These are phyloP conservation scores for Phlebiopsis gigantea DNA, from an alignment of 768 basidiomycete species.

Conservation along the genomic window DNA sequence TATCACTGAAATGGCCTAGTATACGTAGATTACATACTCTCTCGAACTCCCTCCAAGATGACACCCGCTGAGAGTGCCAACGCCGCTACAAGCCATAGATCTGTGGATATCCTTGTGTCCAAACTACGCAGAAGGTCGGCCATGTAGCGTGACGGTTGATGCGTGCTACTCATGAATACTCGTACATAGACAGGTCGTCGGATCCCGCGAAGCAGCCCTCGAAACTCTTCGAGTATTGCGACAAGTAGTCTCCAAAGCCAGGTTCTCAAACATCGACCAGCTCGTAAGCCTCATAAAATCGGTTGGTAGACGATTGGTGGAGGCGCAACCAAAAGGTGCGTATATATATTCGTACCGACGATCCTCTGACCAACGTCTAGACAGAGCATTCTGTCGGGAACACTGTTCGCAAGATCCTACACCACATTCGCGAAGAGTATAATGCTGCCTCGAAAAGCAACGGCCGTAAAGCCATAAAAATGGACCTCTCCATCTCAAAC, in stretches of 20 bases:
- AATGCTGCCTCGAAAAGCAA: constrained; percentile 24
- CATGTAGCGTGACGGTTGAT: background rate
- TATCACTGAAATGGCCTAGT: too few species aligned
- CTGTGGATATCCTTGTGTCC: constrained; percentile 65
- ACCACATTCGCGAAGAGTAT: constrained; percentile 94
- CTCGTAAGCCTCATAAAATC: constrained; percentile 72
- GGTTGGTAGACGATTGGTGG: constrained; percentile 76
- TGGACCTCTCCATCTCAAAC: constrained; percentile 68
- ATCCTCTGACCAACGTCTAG: background rate
- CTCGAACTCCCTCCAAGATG: background rate
- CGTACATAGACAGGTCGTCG: constrained; percentile 76
- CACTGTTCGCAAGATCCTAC: constrained; percentile 87
- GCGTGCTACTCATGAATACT: constrained; percentile 11
- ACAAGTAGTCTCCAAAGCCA: constrained; percentile 83
- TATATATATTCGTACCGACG: constrained; percentile 7
- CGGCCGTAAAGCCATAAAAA: constrained; percentile 13
- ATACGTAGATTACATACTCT: background rate
- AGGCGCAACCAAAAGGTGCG: constrained; percentile 93
- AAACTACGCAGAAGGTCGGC: constrained; percentile 70
- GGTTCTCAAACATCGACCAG: constrained; percentile 83
- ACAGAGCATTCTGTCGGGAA: constrained; percentile 93
- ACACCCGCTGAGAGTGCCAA: background rate
- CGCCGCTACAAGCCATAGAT: constrained; percentile 34
- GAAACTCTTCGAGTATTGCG: constrained; percentile 87
- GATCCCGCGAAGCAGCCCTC: constrained; percentile 82